phyloP scores from a whole-genome alignment of 2,329 filamentous ascomycete genomes.

The Diaporthe ampelina region DNA sequence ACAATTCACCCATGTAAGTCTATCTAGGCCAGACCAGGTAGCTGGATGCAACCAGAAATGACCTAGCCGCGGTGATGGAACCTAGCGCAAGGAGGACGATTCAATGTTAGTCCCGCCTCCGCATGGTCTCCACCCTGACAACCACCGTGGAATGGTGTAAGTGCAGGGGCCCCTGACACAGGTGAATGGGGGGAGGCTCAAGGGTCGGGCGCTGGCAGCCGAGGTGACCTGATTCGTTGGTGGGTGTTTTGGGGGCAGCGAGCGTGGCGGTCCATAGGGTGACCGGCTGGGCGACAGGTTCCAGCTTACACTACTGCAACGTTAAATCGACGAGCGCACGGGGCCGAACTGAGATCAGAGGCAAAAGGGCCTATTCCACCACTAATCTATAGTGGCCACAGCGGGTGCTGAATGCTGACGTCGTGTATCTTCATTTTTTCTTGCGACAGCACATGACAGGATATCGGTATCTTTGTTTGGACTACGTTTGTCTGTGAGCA shows the following conservation, averaged over 20 bases:
- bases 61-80: constrained; percentile 23
- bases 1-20: constrained; percentile 12
- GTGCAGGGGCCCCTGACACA: constrained; percentile 11
- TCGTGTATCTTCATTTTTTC: background rate
- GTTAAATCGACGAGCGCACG: constrained; percentile 27
- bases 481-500: background rate
- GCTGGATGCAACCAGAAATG: constrained; percentile 24
- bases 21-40: constrained; percentile 14
- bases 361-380: background rate
- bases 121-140: constrained; percentile 24
- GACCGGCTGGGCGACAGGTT: background rate
- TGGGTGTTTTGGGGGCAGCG: background rate
- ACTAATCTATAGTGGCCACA: background rate
- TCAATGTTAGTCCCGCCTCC: constrained; percentile 30
- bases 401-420: background rate
- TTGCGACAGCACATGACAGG: background rate
- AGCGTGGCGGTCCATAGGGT: constrained; percentile 6
- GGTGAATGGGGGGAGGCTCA: constrained; percentile 7
- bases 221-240: constrained; percentile 17
- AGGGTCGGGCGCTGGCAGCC: constrained; percentile 19
- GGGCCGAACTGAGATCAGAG: background rate
- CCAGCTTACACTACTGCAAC: constrained; percentile 19
- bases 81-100: constrained; percentile 18
- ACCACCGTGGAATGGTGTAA: constrained; percentile 6
- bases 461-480: background rate